Evolutionary conservation across 768 basidiomycete genomes (phyloP), one percentile per base, ranked within the genome.

Genomic region (Auricularia sp.): DNA sequence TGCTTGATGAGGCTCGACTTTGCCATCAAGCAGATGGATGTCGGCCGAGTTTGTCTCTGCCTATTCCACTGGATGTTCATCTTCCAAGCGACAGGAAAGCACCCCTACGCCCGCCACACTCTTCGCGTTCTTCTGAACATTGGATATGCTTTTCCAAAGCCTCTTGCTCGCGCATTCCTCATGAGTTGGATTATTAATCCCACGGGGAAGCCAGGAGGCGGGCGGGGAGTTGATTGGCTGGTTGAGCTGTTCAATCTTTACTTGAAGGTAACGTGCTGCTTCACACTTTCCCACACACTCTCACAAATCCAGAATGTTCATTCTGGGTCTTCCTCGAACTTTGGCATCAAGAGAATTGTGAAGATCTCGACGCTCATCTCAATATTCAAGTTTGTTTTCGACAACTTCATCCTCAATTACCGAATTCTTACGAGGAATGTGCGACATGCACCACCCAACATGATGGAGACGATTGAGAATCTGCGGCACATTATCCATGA

Each of bases 361-460:
- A 69, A 67, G 59, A 63, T 69, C 24, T 70, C 65, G 4, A 65
- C 65, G 4, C 62, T 69, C 11, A 69, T 69, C 29, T 63, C 68
- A 29, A 29, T 70, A 5, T 69, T 65, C 59, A 44, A 65, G 33
- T 42, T 44, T 16, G 44, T 64, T 7, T 65, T 65, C 14, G 11
- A 33, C 42, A 45, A 16, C 11, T 44, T 70, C 29, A 64, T 69
- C n/a, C 63, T 65, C 34, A 67, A 65, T 65, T 73, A 75, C 47
- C 65, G 65, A 24, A 66, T 79, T 8, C 66, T 68, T 16, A 63
- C 70, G 16, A 65, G 66, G 7, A 77, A 74, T 0, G 66, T 70
- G 7, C 59, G 61, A 1, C 76, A 79, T 59, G 67, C 68, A 7
- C 65, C 70, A 54, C 71, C 74, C 10, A 64, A 75, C 29, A 73